Evolutionary conservation across 2,329 filamentous ascomycete genomes (phyloP).

Genomic region (Neofusicoccum laricinum): DNA sequence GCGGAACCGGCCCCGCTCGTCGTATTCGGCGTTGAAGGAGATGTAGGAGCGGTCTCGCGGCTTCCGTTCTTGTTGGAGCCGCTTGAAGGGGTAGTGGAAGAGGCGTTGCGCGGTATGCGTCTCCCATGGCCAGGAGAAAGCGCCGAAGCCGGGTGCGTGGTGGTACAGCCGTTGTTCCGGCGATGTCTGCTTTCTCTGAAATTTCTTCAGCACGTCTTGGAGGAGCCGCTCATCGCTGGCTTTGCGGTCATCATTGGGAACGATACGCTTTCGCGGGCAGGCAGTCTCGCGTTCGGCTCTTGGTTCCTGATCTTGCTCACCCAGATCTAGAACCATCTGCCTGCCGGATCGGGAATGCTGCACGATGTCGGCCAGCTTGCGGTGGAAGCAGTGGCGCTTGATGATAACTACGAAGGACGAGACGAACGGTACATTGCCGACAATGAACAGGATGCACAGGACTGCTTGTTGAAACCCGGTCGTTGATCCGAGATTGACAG

Average conservation of each 20-base stretch:
- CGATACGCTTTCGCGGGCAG: background rate
- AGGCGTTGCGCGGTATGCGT: constrained; percentile 24
- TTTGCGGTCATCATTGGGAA: background rate
- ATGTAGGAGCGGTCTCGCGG: constrained; percentile 29
- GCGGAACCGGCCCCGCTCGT: constrained; percentile 30
- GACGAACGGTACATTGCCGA: constrained; percentile 31
- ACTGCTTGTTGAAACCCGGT: constrained; percentile 29
- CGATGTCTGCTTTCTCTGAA: background rate
- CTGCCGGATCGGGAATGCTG: constrained; percentile 27
- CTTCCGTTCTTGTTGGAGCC: constrained; percentile 23
- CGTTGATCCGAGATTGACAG: constrained; percentile 26
- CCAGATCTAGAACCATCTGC: constrained; percentile 26
- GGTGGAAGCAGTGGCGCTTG: constrained; percentile 25
- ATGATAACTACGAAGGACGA: constrained; percentile 29
- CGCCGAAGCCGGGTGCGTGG: constrained; percentile 27
- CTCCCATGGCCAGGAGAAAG: constrained; percentile 32
- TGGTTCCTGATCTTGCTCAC: constrained; percentile 18
- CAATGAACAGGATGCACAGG: constrained; percentile 26
- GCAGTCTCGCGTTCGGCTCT: background rate
- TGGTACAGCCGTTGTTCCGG: constrained; percentile 24
- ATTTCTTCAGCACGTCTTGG: background rate
- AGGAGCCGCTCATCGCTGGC: background rate
- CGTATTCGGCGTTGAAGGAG: constrained; percentile 30
- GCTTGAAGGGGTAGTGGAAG: constrained; percentile 23
- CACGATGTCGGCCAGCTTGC: constrained; percentile 28